Conservation (phyloP, 192 early-diverging fungal species). For the Linnemannia schmuckeri region DNA sequence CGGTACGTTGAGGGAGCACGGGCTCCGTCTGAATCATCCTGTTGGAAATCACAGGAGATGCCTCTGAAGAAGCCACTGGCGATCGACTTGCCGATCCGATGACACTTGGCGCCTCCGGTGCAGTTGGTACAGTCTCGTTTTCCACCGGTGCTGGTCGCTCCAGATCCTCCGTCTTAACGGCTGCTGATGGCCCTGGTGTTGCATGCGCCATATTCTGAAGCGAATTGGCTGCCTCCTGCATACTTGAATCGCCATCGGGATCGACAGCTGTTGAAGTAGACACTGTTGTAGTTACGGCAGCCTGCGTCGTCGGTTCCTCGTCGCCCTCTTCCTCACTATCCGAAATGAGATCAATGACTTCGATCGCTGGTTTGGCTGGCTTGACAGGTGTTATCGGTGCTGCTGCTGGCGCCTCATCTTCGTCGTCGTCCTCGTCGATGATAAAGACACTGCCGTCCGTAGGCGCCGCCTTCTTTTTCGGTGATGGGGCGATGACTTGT, state of each 20-base stretch:
- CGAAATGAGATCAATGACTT: conserved; percentile 77
- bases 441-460: conserved; percentile 29
- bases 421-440: conserved; percentile 53
- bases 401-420: conserved; percentile 16
- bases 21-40: conserved; percentile 36
- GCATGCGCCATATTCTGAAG: conserved; percentile 40
- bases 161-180: conserved; percentile 46
- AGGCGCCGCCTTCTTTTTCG: conserved; percentile 18
- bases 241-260: conserved; percentile 26
- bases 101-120: conserved; percentile 28
- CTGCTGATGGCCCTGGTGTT: not conserved
- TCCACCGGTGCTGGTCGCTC: conserved; percentile 26
- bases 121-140: not conserved
- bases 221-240: conserved; percentile 36
- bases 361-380: conserved; percentile 59
- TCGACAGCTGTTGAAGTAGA: not conserved
- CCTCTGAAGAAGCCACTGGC: conserved; percentile 29
- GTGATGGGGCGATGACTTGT: conserved; percentile 8
- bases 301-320: not conserved
- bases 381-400: not conserved
- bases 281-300: not conserved
- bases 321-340: conserved; percentile 61
- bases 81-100: conserved; percentile 24
- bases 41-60: conserved; percentile 24
- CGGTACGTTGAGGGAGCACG: not conserved